Evolutionary conservation across 2,329 filamentous ascomycete genomes (phyloP).

Genomic region (Fusarium solani-melongenae): DNA sequence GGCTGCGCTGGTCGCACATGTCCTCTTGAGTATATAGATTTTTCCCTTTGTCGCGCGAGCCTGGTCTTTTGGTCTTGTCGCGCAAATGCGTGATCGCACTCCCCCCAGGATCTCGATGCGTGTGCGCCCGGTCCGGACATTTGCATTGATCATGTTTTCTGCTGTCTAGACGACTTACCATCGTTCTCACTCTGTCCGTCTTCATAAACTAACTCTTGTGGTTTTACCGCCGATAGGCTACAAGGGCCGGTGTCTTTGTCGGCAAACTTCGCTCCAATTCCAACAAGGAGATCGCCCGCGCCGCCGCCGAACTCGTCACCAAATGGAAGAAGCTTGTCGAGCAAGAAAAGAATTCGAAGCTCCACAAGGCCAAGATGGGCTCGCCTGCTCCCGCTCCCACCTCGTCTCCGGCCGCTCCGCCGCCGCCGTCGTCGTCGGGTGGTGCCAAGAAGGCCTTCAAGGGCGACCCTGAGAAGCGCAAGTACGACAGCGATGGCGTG

Average conservation of each 20-base stretch:
- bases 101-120: not conserved
- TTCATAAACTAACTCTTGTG: slow-evolving; percentile 18
- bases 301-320: slow-evolving; percentile 84
- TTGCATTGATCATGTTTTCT: not conserved
- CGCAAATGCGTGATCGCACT: slow-evolving; percentile 37
- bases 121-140: not conserved
- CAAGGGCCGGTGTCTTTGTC: slow-evolving; percentile 90
- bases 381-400: slow-evolving; percentile 59
- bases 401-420: slow-evolving; percentile 62
- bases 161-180: not conserved
- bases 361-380: slow-evolving; percentile 55
- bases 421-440: slow-evolving; percentile 58
- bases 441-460: slow-evolving; percentile 62
- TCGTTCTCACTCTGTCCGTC: not conserved
- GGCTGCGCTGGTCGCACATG: not conserved
- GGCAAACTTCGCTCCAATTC: slow-evolving; percentile 82
- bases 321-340: slow-evolving; percentile 89
- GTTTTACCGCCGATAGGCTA: slow-evolving; percentile 63
- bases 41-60: not conserved
- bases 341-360: slow-evolving; percentile 64
- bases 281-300: slow-evolving; percentile 82
- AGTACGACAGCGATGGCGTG: slow-evolving; percentile 83
- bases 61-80: slow-evolving; percentile 6
- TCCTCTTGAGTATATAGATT: not conserved
- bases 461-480: slow-evolving; percentile 81